These are phyloP conservation scores for Bipolaris gigantea DNA, from an alignment of 2,329 filamentous ascomycete species.

Conservation along the genomic window DNA sequence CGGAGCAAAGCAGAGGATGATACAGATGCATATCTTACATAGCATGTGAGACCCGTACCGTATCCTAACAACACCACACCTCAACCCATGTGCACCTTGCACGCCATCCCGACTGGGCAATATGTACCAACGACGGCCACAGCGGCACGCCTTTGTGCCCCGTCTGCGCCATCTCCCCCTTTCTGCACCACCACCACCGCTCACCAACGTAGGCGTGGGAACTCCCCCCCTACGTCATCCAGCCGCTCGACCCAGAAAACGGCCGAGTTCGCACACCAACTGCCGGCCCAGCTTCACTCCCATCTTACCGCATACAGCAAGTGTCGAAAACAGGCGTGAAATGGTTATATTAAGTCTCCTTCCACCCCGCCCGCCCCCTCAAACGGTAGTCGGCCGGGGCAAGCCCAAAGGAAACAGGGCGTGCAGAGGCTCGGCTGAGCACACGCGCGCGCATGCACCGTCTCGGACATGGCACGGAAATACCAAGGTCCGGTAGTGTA, in stretches of 20 bases:
- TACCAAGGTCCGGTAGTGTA: conserved; percentile 2
- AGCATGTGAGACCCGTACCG: background rate
- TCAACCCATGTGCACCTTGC: no score
- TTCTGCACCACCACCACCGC: background rate
- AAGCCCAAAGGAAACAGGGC: no score
- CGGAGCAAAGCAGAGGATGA: background rate
- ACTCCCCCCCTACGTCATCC: background rate
- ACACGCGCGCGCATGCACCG: no score
- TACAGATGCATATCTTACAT: background rate
- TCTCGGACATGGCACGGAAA: conserved; percentile 6
- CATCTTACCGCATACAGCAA: conserved; percentile 13
- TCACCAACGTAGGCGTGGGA: no score
- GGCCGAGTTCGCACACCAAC: background rate
- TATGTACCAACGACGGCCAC: background rate
- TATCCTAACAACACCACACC: background rate
- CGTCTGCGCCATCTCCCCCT: background rate
- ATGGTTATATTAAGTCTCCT: conserved; percentile 12
- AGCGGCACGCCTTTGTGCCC: background rate
- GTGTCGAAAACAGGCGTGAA: conserved; percentile 14
- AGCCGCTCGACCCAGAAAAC: background rate
- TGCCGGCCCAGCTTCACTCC: background rate
- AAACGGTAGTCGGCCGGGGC: no score
- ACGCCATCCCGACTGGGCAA: background rate
- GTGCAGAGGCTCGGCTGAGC: no score
- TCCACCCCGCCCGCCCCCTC: background rate